Conservation (phyloP, 257 asterid species). For the Solanum megistacrolobum region DNA sequence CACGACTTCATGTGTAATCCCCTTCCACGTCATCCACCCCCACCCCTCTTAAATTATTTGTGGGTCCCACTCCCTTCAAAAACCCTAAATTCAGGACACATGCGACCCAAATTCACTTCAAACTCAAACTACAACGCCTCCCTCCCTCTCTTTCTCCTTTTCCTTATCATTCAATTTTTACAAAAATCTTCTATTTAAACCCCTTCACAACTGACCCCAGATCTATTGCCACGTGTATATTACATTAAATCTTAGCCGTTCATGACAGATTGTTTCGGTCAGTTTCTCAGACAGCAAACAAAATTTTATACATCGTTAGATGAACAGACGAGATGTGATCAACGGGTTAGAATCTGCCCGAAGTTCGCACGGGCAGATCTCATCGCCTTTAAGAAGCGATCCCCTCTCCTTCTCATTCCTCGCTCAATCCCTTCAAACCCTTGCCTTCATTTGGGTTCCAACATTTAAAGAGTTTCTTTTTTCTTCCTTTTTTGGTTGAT, state of each 20-base stretch:
- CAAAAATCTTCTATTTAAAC: background rate
- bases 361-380: conserved; percentile 64
- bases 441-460: conserved; percentile 4
- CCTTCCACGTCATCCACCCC: conserved; percentile 2
- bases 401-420: conserved; percentile 32
- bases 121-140: conserved; percentile 5
- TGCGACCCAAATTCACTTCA: conserved; percentile 35
- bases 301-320: conserved; percentile 29
- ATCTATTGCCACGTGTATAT: conserved; percentile 23
- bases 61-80: conserved; percentile 18
- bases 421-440: conserved; percentile 73
- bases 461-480: background rate
- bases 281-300: conserved; percentile 59
- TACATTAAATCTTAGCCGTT: conserved; percentile 27
- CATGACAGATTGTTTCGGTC: conserved; percentile 59
- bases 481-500: background rate
- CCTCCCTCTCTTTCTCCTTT: background rate
- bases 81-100: conserved; percentile 42
- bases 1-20: conserved; percentile 27
- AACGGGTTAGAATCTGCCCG: conserved; percentile 60
- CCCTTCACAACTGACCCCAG: conserved; percentile 9
- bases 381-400: conserved; percentile 78
- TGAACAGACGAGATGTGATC: conserved; percentile 4
- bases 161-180: background rate
- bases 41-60: conserved; percentile 1